A percentile compares a stretch with the other conserved stretches of the same genome.
phyloP scores from a whole-genome alignment of 768 basidiomycete species.

The Russula lepida region DNA sequence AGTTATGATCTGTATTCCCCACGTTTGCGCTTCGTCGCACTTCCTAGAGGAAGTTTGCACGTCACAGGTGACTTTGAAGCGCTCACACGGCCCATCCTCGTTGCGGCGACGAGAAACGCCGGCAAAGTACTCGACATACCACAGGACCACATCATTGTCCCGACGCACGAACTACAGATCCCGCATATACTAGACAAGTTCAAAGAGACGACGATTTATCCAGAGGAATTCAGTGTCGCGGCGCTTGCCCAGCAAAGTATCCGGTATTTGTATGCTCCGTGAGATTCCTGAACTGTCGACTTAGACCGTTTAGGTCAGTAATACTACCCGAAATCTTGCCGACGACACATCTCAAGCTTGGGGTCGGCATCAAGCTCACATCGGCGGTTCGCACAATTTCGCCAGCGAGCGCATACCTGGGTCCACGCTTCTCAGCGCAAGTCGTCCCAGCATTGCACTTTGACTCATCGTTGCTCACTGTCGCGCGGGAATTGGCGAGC shows the following conservation, averaged over 20 bases:
- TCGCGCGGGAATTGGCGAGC: slow-evolving; percentile 48
- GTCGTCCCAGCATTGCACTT: slow-evolving; percentile 43
- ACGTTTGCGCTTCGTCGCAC: slow-evolving; percentile 38
- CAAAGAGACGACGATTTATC: slow-evolving; percentile 36
- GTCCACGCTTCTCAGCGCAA: slow-evolving; percentile 46
- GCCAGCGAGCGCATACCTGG: slow-evolving; percentile 48
- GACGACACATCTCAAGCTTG: slow-evolving; percentile 45
- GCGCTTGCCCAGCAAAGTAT: slow-evolving; percentile 47
- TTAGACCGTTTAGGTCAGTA: slow-evolving; percentile 37
- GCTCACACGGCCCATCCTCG: slow-evolving; percentile 35
- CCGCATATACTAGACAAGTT: slow-evolving; percentile 44
- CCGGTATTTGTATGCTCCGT: slow-evolving; percentile 29
- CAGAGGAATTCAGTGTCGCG: slow-evolving; percentile 35
- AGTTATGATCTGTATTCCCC: slow-evolving; percentile 43
- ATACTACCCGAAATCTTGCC: slow-evolving; percentile 39
- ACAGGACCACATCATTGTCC: slow-evolving; percentile 35
- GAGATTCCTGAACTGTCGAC: not conserved
- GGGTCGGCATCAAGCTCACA: slow-evolving; percentile 48
- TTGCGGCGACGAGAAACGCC: slow-evolving; percentile 33
- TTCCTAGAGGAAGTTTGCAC: slow-evolving; percentile 37
- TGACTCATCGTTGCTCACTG: slow-evolving; percentile 42
- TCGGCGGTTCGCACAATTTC: slow-evolving; percentile 52
- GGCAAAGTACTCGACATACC: slow-evolving; percentile 30
- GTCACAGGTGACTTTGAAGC: slow-evolving; percentile 46
- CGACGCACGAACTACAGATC: slow-evolving; percentile 49